phyloP scores from a whole-genome alignment of 169 alveolate species.

The Plasmodium gonderi region DNA sequence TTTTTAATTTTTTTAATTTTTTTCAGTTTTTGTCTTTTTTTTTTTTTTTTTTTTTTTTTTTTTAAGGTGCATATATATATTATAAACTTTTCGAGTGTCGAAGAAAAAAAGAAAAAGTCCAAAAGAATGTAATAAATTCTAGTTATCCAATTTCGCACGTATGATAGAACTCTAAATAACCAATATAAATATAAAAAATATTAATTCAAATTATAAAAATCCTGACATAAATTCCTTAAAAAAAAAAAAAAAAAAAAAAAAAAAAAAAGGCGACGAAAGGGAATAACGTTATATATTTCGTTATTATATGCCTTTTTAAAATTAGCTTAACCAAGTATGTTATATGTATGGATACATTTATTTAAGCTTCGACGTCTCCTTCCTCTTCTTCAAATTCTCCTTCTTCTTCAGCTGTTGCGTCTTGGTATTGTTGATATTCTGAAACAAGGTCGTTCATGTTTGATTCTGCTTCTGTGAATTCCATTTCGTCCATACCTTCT shows the following conservation, averaged over 20 bases:
- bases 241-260: constrained; percentile 4
- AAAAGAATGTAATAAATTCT: constrained; percentile 1
- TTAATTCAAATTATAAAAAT: constrained; percentile 30
- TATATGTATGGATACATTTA: neutral
- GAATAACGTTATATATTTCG: neutral
- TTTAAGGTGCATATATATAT: neutral
- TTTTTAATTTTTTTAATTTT: constrained; percentile 1
- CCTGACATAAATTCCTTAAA: constrained; percentile 26
- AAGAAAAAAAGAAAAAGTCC: neutral
- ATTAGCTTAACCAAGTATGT: neutral
- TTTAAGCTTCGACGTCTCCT: constrained; percentile 74
- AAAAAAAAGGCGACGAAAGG: neutral
- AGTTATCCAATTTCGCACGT: constrained; percentile 1
- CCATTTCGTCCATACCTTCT: constrained; percentile 99
- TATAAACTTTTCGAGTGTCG: neutral
- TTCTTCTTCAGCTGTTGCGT: constrained; percentile 97
- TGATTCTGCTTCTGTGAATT: constrained; percentile 98
- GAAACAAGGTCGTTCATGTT: constrained; percentile 98
- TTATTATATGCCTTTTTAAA: constrained; percentile 3
- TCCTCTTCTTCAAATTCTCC: constrained; percentile 80
- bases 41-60: neutral
- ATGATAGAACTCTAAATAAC: neutral
- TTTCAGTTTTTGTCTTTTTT: neutral
- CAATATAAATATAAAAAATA: neutral
- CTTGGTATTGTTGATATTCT: constrained; percentile 99